Base-by-base conservation (phyloP, 2,329 filamentous ascomycete species). In the Scopulariopsis brevicaulis region DNA sequence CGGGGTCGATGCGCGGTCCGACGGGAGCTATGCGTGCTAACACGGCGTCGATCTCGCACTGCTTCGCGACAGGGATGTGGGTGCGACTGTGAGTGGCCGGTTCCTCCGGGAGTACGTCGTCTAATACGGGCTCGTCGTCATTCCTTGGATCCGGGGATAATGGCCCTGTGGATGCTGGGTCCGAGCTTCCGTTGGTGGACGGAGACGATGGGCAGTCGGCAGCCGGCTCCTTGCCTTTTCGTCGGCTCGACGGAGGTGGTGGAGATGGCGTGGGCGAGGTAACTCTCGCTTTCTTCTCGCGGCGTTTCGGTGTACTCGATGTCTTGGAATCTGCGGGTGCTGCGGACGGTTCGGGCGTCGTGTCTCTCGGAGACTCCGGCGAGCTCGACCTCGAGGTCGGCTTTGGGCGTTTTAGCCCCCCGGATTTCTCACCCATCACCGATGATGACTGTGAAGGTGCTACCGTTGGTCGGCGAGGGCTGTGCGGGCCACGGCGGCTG, bases 41-140 rank as follows among this genome's bases (percentile, higher is more conserved):
- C 3, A 56, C 55, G 43, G 55, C 40, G 34, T 50, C 55, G 15
- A 56, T 56, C 34, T 56, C 55, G 25, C 22, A n/a, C n/a, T 35
- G 55, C 25, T 51, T 56, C 22, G 40, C 55, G 12, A 22, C 25
- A 18, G 55, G 28, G 15, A 52, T 15, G 28, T n/a, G 3, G 14
- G 55, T 22, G 37, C 24, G n/a, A 20, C 18, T 5, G 18, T 7
- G 34, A 10, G 35, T 24, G 15, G 37, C 18, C 18, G 37, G 35
- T 22, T 55, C 14, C 22, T 46, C 34, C 14, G 20, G 4, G 18
- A 18, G n/a, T 48, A 8, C 37, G 14, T 56, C 55, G n/a, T 32
- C 40, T 3, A 35, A 24, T 1, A 51, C 14, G 18, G 25, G n/a
- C 18, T 50, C 43, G 34, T 56, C 43, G 37, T 56, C 24, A 14